Conservation (phyloP, 495 filamentous ascomycete genomes). For the Aspergillus haitiensis region DNA sequence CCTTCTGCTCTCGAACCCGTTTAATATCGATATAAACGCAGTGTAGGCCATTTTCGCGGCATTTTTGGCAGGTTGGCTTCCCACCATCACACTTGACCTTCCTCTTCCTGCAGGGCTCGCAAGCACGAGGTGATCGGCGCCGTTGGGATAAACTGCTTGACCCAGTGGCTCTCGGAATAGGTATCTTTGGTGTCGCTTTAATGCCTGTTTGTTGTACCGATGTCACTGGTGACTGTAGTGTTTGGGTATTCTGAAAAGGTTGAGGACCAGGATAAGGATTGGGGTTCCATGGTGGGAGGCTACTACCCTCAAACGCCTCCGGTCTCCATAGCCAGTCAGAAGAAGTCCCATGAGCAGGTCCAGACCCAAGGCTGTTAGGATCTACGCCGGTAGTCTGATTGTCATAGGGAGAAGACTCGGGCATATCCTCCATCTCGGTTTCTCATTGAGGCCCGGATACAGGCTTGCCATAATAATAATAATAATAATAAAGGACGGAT, state of each 20-base stretch:
- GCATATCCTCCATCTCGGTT: background rate
- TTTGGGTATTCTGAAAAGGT: background rate
- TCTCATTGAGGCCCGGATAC: too few relatives aligned
- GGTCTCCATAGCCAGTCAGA: conserved; percentile 17
- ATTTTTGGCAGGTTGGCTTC: conserved; percentile 56
- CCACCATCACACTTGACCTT: conserved; percentile 62
- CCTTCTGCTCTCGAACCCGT: conserved; percentile 56
- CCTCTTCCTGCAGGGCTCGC: conserved; percentile 70
- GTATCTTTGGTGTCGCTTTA: conserved; percentile 27
- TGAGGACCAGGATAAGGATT: conserved; percentile 10
- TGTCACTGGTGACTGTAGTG: conserved; percentile 10
- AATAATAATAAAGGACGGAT: too few relatives aligned
- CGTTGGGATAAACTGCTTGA: conserved; percentile 17
- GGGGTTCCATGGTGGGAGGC: conserved; percentile 7
- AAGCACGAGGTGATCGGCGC: conserved; percentile 55
- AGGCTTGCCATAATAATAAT: too few relatives aligned
- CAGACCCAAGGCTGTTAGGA: background rate
- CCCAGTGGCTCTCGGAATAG: conserved; percentile 33
- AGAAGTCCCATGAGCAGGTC: background rate
- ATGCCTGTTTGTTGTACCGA: conserved; percentile 5
- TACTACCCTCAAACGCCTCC: conserved; percentile 5
- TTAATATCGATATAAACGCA: conserved; percentile 60
- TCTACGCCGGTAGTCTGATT: background rate
- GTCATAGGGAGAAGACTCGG: conserved; percentile 1
- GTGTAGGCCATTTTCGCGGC: conserved; percentile 45